These are phyloP conservation scores for Aspergillus calidoustus DNA, from an alignment of 2,329 filamentous ascomycete species.

Conservation along the genomic window DNA sequence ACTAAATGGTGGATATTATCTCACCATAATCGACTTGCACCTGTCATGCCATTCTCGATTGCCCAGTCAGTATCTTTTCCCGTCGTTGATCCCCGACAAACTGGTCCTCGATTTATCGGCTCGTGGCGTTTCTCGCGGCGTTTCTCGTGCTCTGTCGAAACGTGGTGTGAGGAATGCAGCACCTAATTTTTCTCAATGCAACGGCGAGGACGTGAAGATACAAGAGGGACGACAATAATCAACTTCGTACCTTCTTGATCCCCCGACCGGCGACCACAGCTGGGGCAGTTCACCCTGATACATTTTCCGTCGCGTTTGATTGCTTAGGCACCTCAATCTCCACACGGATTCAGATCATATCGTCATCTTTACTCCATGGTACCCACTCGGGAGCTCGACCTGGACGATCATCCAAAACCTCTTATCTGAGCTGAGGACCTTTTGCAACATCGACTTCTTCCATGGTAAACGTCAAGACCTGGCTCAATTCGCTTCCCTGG, in stretches of 20 bases:
- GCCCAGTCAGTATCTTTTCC: neutral
- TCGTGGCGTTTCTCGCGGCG: too few species aligned
- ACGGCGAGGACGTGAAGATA: neutral
- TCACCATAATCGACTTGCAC: neutral
- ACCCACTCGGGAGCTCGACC: neutral
- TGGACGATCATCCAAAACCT: neutral
- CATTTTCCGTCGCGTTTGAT: neutral
- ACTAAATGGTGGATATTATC: neutral
- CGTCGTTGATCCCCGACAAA: neutral
- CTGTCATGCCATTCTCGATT: neutral
- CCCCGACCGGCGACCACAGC: neutral
- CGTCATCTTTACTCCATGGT: neutral
- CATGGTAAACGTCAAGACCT: conserved; percentile 11
- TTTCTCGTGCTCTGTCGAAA: neutral
- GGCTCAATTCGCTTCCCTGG: neutral
- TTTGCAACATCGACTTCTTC: neutral
- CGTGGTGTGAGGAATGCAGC: neutral
- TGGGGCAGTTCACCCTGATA: neutral
- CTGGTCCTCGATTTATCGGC: neutral
- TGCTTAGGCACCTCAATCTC: neutral
- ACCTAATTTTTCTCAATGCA: neutral
- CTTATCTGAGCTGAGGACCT: neutral
- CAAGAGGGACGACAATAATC: neutral
- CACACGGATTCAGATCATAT: neutral
- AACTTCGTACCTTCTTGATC: neutral